These are phyloP conservation scores for Trypanosoma cruzi DNA, from an alignment of 208 protist genomes.

Conservation along the genomic window DNA sequence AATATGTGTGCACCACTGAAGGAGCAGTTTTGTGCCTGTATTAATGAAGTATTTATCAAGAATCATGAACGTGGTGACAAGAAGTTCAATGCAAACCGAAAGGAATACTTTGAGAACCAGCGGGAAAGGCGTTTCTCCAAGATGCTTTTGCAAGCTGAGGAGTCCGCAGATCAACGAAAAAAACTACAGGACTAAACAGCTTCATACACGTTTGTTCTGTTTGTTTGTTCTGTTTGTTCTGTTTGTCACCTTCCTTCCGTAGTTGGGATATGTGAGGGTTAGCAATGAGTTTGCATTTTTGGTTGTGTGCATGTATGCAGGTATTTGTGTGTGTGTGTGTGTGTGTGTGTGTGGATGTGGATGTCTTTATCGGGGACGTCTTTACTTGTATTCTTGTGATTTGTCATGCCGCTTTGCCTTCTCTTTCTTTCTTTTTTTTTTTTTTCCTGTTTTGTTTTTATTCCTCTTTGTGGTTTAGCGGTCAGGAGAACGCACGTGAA, in stretches of 20 bases:
- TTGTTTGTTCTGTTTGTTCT: neutral
- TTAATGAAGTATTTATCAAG: conserved; percentile 86
- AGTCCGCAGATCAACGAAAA: conserved; percentile 56
- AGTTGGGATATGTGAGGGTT: neutral
- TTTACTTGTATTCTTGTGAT: too few species aligned
- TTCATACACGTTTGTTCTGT: conserved; percentile 2
- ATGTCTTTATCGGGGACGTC: too few species aligned
- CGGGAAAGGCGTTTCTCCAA: conserved; percentile 60
- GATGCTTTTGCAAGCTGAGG: conserved; percentile 59
- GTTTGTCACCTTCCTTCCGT: too few species aligned
- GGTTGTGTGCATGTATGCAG: neutral
- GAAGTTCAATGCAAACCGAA: conserved; percentile 74
- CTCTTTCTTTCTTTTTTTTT: neutral
- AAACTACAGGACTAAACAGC: conserved; percentile 68
- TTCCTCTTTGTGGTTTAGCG: neutral
- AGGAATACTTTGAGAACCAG: conserved; percentile 67
- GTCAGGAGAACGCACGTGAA: too few species aligned
- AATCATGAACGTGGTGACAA: conserved; percentile 80
- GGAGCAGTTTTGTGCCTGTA: conserved; percentile 85
- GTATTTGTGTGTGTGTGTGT: too few species aligned
- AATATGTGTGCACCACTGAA: conserved; percentile 85
- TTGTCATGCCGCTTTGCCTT: too few species aligned
- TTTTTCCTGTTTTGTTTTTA: neutral
- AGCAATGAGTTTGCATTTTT: neutral
- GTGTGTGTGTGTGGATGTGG: neutral